Percentiles rank a stretch among this genome's conserved stretches.
Conservation (phyloP, 768 basidiomycete genomes). For the Tulasnella sp. region DNA sequence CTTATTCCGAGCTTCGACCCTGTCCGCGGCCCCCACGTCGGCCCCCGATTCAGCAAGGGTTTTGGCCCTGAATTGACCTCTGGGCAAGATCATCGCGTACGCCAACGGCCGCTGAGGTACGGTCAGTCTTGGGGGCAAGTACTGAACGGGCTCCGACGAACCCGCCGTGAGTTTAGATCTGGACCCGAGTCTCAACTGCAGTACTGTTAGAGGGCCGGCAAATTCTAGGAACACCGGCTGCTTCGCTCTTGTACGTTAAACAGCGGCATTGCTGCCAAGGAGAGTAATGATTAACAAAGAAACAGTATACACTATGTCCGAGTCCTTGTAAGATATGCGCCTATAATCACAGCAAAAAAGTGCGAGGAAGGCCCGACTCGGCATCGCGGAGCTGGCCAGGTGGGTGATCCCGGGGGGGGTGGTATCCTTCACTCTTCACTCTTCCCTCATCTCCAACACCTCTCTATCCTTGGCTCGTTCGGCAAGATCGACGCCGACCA, state of each 20-base stretch:
- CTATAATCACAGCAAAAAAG: not conserved
- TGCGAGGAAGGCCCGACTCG: not conserved
- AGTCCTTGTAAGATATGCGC: constrained; percentile 1
- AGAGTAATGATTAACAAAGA: constrained; percentile 10
- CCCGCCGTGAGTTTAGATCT: not conserved
- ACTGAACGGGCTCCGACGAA: not conserved
- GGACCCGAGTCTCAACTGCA: not conserved
- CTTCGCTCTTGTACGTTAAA: constrained; percentile 8
- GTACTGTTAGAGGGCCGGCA: not conserved
- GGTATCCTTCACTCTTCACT: not conserved
- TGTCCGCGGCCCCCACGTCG: not conserved
- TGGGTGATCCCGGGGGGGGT: not conserved
- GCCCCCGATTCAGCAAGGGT: not conserved
- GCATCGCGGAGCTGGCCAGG: not conserved
- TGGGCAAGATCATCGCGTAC: not conserved
- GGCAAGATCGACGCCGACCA: constrained; percentile 89
- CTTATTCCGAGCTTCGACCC: not conserved
- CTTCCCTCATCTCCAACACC: constrained; percentile 26
- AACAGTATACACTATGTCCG: constrained; percentile 6
- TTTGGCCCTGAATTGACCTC: not conserved
- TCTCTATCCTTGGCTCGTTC: constrained; percentile 53
- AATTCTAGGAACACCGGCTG: not conserved
- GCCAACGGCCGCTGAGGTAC: no score
- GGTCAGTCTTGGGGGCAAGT: no score
- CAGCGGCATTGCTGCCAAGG: not conserved